phyloP scores from a whole-genome alignment of 768 basidiomycete species.

The Kwoniella sp. region DNA sequence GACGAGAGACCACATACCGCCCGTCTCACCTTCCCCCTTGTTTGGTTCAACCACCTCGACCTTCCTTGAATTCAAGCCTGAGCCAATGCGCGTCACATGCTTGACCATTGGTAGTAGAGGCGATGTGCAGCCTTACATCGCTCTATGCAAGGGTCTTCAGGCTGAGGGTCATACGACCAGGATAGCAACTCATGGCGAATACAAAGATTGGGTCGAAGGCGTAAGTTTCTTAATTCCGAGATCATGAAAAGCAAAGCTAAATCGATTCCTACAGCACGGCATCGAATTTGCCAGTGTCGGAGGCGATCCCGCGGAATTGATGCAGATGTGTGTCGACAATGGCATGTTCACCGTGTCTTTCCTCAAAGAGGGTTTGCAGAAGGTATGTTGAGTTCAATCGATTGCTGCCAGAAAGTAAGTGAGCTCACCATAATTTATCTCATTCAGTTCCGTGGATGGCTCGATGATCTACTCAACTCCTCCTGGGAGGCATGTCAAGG shows the following conservation, averaged over 20 bases:
- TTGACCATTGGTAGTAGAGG: conserved; percentile 94
- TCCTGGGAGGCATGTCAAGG: conserved; percentile 96
- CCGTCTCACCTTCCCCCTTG: conserved; percentile 65
- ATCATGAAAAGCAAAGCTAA: not conserved
- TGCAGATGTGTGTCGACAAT: conserved; percentile 97
- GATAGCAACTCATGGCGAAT: conserved; percentile 95
- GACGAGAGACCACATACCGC: conserved; percentile 24
- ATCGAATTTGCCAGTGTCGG: conserved; percentile 94
- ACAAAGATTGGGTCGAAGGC: conserved; percentile 90
- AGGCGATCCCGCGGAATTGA: conserved; percentile 94
- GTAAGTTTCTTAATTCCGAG: conserved; percentile 62
- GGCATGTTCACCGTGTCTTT: conserved; percentile 96
- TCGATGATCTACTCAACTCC: conserved; percentile 91
- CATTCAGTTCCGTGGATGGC: conserved; percentile 99
- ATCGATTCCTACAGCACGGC: conserved; percentile 68
- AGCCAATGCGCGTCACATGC: conserved; percentile 85
- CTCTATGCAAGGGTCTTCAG: conserved; percentile 75
- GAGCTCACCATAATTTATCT: too few relatives aligned
- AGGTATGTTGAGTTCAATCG: conserved; percentile 61
- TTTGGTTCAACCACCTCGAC: conserved; percentile 95
- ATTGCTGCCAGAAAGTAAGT: not conserved
- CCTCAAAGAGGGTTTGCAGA: conserved; percentile 82
- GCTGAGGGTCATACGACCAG: conserved; percentile 74
- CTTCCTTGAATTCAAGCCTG: conserved; percentile 94
- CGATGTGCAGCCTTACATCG: conserved; percentile 97